Evolutionary conservation across 2,329 filamentous ascomycete genomes (phyloP), one percentile per base, ranked within the genome.

Genomic region (Delphinella strobiligena): DNA sequence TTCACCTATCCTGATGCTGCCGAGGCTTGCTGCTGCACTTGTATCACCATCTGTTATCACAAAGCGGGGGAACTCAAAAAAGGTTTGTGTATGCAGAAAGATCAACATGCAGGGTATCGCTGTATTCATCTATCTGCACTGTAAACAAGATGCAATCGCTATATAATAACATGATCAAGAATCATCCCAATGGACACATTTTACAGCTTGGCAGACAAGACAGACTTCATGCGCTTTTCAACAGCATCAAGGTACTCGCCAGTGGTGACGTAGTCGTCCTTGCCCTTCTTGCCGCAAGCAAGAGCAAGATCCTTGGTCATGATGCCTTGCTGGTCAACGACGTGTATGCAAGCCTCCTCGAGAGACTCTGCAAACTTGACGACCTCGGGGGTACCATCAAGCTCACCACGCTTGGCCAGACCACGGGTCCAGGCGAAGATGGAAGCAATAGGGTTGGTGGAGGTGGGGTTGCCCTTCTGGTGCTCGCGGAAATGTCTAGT

Each of bases 261-360:
- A 42, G 89, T 96, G 38, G 87, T 95, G 51, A 93, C 91, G 67
- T 88, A 96, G 58, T 85, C 80, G 53, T 76, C 76, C 54, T 81
- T 87, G 46, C 75, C 80, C 54, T 81, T 87, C 73, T 88, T 88
- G 55, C 91, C 91, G 61, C 84, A 91, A 36, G 88, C 83, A 44
- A 96, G 75, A n/a, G 91, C 91, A 53, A 98, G 68, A 65, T 98
- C 91, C 78, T 98, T 98, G 63, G 91, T 98, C 91, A 96, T 98
- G 69, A 96, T 82, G 47, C 84, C 84, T 59, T 96, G 89, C 43
- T 83, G 64, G 61, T 96, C 84, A 51, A 98, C 91, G 18, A 89
- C 89, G 62, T 96, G 87, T 44, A 95, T 72, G 62, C 91, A 95
- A 29, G 91, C 91, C 63, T 83, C 74, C 74, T 98, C 91, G 40